phyloP scores from a whole-genome alignment of 306 rosid genomes.

The Spatholobus suberectus region DNA sequence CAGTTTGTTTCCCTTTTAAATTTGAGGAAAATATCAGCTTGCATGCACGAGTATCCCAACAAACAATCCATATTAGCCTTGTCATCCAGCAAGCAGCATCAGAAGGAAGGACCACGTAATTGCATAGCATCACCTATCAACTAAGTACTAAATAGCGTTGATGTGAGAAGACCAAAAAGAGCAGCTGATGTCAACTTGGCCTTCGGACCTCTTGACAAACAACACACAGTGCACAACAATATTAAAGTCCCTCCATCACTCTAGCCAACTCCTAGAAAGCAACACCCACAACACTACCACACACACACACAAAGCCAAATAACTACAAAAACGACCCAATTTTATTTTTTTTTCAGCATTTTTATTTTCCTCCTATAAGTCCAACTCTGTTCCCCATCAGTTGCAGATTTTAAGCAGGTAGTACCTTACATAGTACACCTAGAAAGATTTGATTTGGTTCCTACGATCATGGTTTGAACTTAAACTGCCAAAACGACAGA shows the following conservation, averaged over 20 bases:
- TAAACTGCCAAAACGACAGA: slow-evolving; percentile 54
- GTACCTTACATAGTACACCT: slow-evolving; percentile 43
- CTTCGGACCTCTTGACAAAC: slow-evolving; percentile 42
- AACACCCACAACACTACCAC: slow-evolving; percentile 21
- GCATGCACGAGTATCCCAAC: slow-evolving; percentile 15
- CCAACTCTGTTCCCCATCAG: slow-evolving; percentile 42
- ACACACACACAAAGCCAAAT: slow-evolving; percentile 24
- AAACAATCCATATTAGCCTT: slow-evolving; percentile 6
- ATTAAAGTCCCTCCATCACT: slow-evolving; percentile 36
- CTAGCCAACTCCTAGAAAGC: slow-evolving; percentile 37
- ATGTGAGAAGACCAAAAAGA: slow-evolving; percentile 42
- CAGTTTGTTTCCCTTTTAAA: background rate
- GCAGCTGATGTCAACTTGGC: slow-evolving; percentile 46
- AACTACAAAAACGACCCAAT: slow-evolving; percentile 7
- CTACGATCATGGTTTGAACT: slow-evolving; percentile 41
- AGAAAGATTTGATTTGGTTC: slow-evolving; percentile 44
- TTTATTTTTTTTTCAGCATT: no score
- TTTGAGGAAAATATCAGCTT: background rate
- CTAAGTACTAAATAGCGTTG: slow-evolving; percentile 18
- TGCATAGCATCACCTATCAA: slow-evolving; percentile 1
- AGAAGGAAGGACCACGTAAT: slow-evolving; percentile 37
- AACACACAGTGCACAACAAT: slow-evolving; percentile 31
- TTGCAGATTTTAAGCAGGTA: slow-evolving; percentile 45
- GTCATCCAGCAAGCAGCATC: background rate
- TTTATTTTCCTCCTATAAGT: slow-evolving; percentile 4